A percentile compares a stretch with the other conserved stretches of the same genome.
These are phyloP conservation scores for Turritis glabra DNA, from an alignment of 345 rosid species.

Conservation along the genomic window DNA sequence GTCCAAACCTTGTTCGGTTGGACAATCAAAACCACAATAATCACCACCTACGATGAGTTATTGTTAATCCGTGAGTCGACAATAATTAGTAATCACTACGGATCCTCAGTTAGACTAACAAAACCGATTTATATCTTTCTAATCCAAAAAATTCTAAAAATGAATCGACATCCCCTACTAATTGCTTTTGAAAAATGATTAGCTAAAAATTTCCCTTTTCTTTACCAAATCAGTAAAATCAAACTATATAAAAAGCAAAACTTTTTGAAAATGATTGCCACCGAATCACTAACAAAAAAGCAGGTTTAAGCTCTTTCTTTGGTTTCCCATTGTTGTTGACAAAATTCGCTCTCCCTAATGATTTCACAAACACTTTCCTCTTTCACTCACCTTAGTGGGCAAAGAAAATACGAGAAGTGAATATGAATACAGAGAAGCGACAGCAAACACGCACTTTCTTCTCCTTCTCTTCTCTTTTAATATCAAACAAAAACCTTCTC, in stretches of 20 bases:
- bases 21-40: background rate
- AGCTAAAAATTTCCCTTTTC: background rate
- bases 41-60: background rate
- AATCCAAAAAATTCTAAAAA: too few relatives aligned
- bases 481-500: background rate
- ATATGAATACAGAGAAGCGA: constrained; percentile 22
- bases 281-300: constrained; percentile 6
- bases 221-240: constrained; percentile 15
- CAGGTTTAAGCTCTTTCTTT: background rate
- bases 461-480: background rate
- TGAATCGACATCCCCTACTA: background rate
- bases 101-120: too few relatives aligned
- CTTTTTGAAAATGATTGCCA: constrained; percentile 32
- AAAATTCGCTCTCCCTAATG: constrained; percentile 15
- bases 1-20: background rate
- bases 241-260: constrained; percentile 4
- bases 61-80: too few relatives aligned
- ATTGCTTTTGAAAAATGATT: background rate
- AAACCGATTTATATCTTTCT: too few relatives aligned
- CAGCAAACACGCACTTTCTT: constrained; percentile 40
- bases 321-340: constrained; percentile 38
- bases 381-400: constrained; percentile 30
- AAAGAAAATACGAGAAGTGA: background rate
- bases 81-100: too few relatives aligned
- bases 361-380: constrained; percentile 22